Conservation (phyloP, 2,329 filamentous ascomycete genomes). For the Claviceps pazoutovae region DNA sequence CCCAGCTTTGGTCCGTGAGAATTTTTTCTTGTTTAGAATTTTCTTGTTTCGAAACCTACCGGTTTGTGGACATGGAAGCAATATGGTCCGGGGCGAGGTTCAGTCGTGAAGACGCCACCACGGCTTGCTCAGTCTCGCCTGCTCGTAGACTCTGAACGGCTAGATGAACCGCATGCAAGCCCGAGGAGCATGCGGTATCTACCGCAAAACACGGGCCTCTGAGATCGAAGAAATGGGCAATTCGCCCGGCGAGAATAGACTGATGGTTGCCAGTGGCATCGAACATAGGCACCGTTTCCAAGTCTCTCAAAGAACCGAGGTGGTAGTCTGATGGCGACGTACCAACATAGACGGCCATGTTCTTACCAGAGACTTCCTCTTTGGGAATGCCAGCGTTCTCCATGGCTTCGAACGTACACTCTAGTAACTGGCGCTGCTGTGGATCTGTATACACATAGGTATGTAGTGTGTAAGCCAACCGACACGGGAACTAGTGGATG, state of each 20-base stretch:
- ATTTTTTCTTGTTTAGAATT: background rate
- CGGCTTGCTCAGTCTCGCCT: slow-evolving; percentile 30
- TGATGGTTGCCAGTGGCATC: slow-evolving; percentile 36
- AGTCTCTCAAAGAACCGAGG: slow-evolving; percentile 27
- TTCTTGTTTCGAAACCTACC: background rate
- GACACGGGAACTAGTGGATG: too few relatives aligned
- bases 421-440: slow-evolving; percentile 37
- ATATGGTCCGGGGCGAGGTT: slow-evolving; percentile 30
- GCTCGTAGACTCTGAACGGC: slow-evolving; percentile 34
- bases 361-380: slow-evolving; percentile 30
- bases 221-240: slow-evolving; percentile 42
- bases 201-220: slow-evolving; percentile 37
- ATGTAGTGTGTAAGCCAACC: background rate
- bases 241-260: slow-evolving; percentile 38
- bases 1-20: background rate
- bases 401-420: slow-evolving; percentile 40
- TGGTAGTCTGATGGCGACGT: slow-evolving; percentile 35
- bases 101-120: slow-evolving; percentile 34
- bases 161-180: slow-evolving; percentile 33
- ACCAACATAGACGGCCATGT: slow-evolving; percentile 37
- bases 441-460: slow-evolving; percentile 23
- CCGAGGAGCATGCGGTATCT: slow-evolving; percentile 39
- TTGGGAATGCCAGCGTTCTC: slow-evolving; percentile 38
- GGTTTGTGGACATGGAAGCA: slow-evolving; percentile 14
- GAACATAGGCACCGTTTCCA: slow-evolving; percentile 35